Percentiles rank a stretch among this genome's conserved stretches.
phyloP scores from a whole-genome alignment of 2,329 filamentous ascomycete species.

The Zopfia rhizophila region DNA sequence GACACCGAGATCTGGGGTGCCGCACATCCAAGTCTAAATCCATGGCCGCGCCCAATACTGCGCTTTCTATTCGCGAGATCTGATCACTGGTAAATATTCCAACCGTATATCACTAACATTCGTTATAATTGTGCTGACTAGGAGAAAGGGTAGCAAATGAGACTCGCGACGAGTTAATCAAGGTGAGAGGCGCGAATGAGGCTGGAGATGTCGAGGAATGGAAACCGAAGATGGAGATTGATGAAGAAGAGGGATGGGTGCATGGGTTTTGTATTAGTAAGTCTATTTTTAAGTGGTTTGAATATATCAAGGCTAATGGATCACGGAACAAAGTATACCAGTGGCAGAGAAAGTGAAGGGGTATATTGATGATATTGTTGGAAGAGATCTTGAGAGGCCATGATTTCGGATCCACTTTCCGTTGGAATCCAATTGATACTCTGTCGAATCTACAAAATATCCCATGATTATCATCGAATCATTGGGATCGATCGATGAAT shows the following conservation, averaged over 20 bases:
- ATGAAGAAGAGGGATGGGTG: constrained; percentile 63
- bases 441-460: no score
- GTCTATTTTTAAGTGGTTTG: constrained; percentile 29
- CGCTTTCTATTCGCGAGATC: constrained; percentile 69
- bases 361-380: constrained; percentile 59
- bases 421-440: no score
- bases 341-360: constrained; percentile 63
- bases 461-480: no score
- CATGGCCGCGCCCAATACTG: constrained; percentile 56
- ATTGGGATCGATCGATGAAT: no score
- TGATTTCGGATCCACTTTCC: no score
- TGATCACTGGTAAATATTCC: constrained; percentile 62
- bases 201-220: constrained; percentile 48
- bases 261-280: constrained; percentile 70
- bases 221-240: constrained; percentile 65
- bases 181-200: constrained; percentile 47
- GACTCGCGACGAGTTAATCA: constrained; percentile 66
- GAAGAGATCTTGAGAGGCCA: constrained; percentile 34
- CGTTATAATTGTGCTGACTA: background rate
- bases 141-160: constrained; percentile 62
- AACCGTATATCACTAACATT: background rate
- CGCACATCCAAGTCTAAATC: constrained; percentile 34
- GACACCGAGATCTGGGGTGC: constrained; percentile 69
- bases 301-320: background rate
- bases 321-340: constrained; percentile 51